These are phyloP conservation scores for Candida michaelii DNA, from an alignment of 805 yeast species.

Conservation along the genomic window DNA sequence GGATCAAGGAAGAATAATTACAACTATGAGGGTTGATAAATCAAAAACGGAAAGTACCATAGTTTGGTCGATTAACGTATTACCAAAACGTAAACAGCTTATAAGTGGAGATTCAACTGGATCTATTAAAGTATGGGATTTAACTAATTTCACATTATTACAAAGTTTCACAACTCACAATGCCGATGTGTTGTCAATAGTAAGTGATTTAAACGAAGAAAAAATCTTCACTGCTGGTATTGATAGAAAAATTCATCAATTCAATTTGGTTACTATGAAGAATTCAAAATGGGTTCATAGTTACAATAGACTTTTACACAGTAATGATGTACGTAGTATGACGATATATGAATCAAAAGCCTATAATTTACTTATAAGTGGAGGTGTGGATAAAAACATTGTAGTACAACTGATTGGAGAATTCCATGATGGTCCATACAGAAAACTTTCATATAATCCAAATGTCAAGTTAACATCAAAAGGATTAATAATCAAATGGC, in stretches of 20 bases:
- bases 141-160: constrained; percentile 66
- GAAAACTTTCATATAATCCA: constrained; percentile 62
- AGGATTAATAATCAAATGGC: constrained; percentile 71
- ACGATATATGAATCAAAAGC: constrained; percentile 67
- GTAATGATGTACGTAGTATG: constrained; percentile 82
- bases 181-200: constrained; percentile 82
- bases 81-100: constrained; percentile 66
- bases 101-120: constrained; percentile 99
- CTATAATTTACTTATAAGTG: constrained; percentile 69
- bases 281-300: constrained; percentile 69
- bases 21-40: constrained; percentile 90
- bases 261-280: constrained; percentile 44
- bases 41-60: constrained; percentile 81
- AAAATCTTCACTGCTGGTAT: constrained; percentile 86
- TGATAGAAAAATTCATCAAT: constrained; percentile 85
- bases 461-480: constrained; percentile 46
- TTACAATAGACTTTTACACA: constrained; percentile 76
- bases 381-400: constrained; percentile 76
- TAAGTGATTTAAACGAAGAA: constrained; percentile 59
- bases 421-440: constrained; percentile 70
- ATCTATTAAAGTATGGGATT: constrained; percentile 88
- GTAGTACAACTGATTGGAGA: constrained; percentile 64
- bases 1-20: constrained; percentile 70
- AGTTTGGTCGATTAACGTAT: constrained; percentile 79
- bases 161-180: constrained; percentile 85